Evolutionary conservation across 208 protist genomes (phyloP).

Genomic region (Lotmaria passim): DNA sequence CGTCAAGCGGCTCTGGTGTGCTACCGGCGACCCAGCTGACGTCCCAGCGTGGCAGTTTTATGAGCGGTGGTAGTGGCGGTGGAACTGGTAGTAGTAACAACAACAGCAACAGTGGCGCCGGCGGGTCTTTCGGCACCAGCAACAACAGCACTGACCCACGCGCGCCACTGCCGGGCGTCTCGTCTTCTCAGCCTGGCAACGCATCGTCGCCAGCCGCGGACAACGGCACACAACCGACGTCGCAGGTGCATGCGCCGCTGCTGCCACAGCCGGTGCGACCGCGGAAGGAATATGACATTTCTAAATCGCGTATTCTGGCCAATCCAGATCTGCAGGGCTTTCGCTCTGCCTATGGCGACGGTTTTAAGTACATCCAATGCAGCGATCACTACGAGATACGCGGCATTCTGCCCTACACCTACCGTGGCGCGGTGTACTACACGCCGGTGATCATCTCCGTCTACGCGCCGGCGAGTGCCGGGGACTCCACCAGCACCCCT

Average conservation of each 20-base stretch:
- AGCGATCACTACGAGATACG: constrained; percentile 55
- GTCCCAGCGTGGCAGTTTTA: background rate
- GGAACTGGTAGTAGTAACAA: too few relatives aligned
- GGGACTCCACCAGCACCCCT: background rate
- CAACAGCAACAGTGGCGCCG: background rate
- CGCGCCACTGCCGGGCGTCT: background rate
- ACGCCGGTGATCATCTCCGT: constrained; percentile 75
- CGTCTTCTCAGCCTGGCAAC: too few relatives aligned
- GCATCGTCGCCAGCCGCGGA: too few relatives aligned
- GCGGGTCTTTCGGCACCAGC: background rate
- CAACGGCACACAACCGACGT: too few relatives aligned
- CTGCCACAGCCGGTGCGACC: constrained; percentile 22
- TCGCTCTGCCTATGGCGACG: constrained; percentile 54
- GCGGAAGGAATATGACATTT: constrained; percentile 44
- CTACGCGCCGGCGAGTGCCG: constrained; percentile 19
- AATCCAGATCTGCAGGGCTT: constrained; percentile 63
- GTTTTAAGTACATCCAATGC: constrained; percentile 62
- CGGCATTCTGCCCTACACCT: constrained; percentile 75
- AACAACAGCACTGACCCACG: background rate
- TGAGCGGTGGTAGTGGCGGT: background rate
- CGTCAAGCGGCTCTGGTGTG: background rate
- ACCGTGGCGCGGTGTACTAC: constrained; percentile 65
- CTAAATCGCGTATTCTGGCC: constrained; percentile 14
- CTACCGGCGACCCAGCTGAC: constrained; percentile 1
- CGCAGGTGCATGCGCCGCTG: too few relatives aligned